Percentiles rank a stretch among this genome's conserved stretches.
phyloP scores from a whole-genome alignment of 192 early-diverging fungal species.

The Mortierella claussenii region DNA sequence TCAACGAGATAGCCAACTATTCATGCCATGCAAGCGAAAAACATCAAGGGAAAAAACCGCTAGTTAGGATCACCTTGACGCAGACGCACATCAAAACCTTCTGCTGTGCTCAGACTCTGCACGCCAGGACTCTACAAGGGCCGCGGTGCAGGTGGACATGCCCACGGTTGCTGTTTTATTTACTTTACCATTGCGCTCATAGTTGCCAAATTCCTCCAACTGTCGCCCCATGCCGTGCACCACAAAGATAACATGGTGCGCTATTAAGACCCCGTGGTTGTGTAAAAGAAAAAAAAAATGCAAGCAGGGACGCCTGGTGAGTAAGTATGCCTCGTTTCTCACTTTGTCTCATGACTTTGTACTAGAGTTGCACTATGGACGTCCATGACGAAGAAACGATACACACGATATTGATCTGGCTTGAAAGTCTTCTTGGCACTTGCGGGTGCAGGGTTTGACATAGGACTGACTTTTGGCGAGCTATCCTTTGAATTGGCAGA shows the following conservation, averaged over 20 bases:
- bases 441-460: not conserved
- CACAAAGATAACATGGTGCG: conserved; percentile 60
- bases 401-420: conserved; percentile 22
- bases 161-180: not conserved
- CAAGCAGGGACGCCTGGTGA: too few species aligned
- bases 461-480: not conserved
- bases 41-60: not conserved
- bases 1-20: conserved; percentile 46
- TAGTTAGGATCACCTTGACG: conserved; percentile 57
- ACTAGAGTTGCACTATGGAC: too few species aligned
- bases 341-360: too few species aligned
- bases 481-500: not conserved
- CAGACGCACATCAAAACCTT: conserved; percentile 59
- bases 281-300: not conserved
- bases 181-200: conserved; percentile 59
- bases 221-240: conserved; percentile 65
- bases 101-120: too few species aligned
- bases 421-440: not conserved
- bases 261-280: too few species aligned
- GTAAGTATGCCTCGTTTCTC: too few species aligned
- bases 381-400: too few species aligned
- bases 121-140: conserved; percentile 57
- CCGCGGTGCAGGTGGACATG: conserved; percentile 32
- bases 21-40: too few species aligned
- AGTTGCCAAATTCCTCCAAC: conserved; percentile 58